These are phyloP conservation scores for Herpetospermum pedunculosum DNA, from an alignment of 306 rosid genomes.

Conservation along the genomic window DNA sequence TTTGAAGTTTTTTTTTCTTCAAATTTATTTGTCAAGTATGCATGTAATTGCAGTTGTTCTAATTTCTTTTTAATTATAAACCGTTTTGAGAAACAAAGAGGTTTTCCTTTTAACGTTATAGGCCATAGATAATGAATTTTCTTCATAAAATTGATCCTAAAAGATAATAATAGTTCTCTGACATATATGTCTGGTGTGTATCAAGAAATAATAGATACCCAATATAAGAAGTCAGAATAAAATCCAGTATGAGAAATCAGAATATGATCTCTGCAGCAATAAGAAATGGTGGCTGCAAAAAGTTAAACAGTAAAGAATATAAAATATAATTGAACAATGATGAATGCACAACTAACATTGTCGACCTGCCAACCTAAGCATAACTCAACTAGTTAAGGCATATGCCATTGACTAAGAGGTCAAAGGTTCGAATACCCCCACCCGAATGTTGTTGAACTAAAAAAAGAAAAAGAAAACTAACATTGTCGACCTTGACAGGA, in stretches of 20 bases:
- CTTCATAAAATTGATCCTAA: not conserved
- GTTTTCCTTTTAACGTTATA: not conserved
- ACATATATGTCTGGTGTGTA: not conserved
- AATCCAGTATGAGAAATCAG: not conserved
- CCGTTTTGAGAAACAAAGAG: not conserved
- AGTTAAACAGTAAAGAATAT: not conserved
- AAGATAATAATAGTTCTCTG: not conserved
- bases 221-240: not conserved
- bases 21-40: not conserved
- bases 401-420: too few relatives aligned
- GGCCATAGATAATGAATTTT: not conserved
- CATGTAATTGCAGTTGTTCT: not conserved
- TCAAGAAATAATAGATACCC: not conserved
- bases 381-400: too few relatives aligned
- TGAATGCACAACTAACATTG: not conserved
- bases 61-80: not conserved
- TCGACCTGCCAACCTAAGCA: too few relatives aligned
- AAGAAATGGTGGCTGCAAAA: not conserved
- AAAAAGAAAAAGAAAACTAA: too few relatives aligned
- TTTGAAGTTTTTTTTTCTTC: not conserved
- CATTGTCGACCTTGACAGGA: not conserved
- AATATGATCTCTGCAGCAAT: not conserved
- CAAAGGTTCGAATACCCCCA: too few relatives aligned
- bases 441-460: too few relatives aligned
- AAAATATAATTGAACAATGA: not conserved